Evolutionary conservation across 2,329 filamentous ascomycete species (phyloP), one percentile per base, ranked within the genome.

Genomic region (Drechslerella coelobrocha): DNA sequence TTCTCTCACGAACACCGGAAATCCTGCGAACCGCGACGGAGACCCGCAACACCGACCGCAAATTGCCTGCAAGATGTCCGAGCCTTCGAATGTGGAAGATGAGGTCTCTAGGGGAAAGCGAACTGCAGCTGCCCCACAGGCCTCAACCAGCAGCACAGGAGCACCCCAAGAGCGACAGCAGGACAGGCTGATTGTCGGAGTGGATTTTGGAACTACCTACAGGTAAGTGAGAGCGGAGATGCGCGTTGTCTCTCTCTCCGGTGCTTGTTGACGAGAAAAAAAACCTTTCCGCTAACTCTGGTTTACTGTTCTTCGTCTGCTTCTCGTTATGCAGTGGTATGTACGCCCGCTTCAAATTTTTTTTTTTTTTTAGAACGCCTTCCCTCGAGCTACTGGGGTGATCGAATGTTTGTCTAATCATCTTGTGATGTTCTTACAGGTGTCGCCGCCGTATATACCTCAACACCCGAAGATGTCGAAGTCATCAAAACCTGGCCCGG

Each of bases 401-500:
- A 14, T 9, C n/a, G n/a, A n/a, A n/a, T n/a, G n/a, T n/a, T n/a
- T n/a, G 24, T 17, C 27, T 27, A 14, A 29, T 7, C 7, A 27
- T 6, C 8, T 48, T 12, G 34, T 24, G 14, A 41, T 43, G 37
- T 3, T 10, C 7, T 47, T 2, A 72, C 48, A 77, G 87, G 85
- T 60, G 88, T 90, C 66, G 88, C 89, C 5, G 86, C 87, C 27
- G 87, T 90, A 2, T 90, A 91, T 75, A 89, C 87, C 12, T 88
- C 86, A 2, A 90, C 86, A 1, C 89, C 89, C 10, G 89, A 92
- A 78, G 89, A 92, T 78, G 83, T 92, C 65, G 89, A 92, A 77
- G 90, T 92, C 75, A 91, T 92, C 81, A 92, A 91, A 81, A 88
- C 85, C 12, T 93, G 90, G 90, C 89, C 90, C 0, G 90, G 90